Percentiles rank a stretch among this genome's conserved stretches.
Evolutionary conservation across 2,329 filamentous ascomycete genomes (phyloP).

Genomic region (Xylariaceae sp.): DNA sequence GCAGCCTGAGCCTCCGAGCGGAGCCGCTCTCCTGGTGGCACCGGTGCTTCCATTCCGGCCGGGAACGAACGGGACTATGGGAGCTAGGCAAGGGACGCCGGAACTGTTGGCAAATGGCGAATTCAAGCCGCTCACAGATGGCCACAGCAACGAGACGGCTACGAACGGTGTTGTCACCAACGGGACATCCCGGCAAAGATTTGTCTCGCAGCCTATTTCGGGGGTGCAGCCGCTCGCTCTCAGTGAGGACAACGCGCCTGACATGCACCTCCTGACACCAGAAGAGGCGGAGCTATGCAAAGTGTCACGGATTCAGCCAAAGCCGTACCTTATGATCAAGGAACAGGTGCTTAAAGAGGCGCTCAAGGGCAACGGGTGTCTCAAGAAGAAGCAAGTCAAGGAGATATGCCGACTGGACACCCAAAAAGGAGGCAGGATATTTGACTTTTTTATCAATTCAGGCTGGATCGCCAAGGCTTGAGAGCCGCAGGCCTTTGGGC

Average conservation of each 20-base stretch:
- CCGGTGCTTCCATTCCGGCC: slow-evolving; percentile 75
- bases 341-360: slow-evolving; percentile 91
- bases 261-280: slow-evolving; percentile 82
- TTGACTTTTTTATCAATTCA: slow-evolving; percentile 92
- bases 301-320: slow-evolving; percentile 83
- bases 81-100: slow-evolving; percentile 33
- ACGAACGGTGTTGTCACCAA: slow-evolving; percentile 46
- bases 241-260: slow-evolving; percentile 77
- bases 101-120: slow-evolving; percentile 56
- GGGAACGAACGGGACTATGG: slow-evolving; percentile 40
- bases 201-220: slow-evolving; percentile 62
- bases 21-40: slow-evolving; percentile 77
- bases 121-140: slow-evolving; percentile 61
- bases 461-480: slow-evolving; percentile 91
- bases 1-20: slow-evolving; percentile 73
- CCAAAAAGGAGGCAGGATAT: slow-evolving; percentile 84
- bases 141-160: slow-evolving; percentile 46
- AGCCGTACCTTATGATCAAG: slow-evolving; percentile 94
- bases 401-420: slow-evolving; percentile 85
- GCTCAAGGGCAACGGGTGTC: slow-evolving; percentile 81
- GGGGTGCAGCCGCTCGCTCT: slow-evolving; percentile 71
- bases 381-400: slow-evolving; percentile 94
- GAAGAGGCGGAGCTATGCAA: slow-evolving; percentile 90
- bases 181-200: slow-evolving; percentile 56
- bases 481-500: background rate